Evolutionary conservation across 331 rosid genomes (phyloP).

Genomic region (Cydonia oblonga): DNA sequence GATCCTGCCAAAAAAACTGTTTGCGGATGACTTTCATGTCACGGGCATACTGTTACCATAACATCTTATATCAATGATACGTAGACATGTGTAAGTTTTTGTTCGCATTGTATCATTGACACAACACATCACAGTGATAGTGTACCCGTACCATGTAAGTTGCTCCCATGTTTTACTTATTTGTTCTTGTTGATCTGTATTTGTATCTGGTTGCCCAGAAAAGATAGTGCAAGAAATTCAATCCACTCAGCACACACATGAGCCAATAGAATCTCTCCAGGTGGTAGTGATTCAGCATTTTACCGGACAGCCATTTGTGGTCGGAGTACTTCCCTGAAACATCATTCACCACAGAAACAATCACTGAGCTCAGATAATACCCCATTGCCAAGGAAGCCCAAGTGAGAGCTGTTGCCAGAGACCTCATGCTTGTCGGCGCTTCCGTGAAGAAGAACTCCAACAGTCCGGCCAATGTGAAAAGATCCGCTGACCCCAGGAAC

Average conservation of each 20-base stretch:
- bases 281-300: slow-evolving; percentile 49
- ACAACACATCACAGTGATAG: too few relatives aligned
- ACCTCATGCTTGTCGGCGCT: slow-evolving; percentile 77
- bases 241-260: slow-evolving; percentile 71
- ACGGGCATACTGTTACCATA: background rate
- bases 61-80: too few relatives aligned
- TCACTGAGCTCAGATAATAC: slow-evolving; percentile 72
- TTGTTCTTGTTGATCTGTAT: slow-evolving; percentile 39
- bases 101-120: too few relatives aligned
- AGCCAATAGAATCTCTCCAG: slow-evolving; percentile 88
- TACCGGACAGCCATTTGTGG: slow-evolving; percentile 61
- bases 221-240: slow-evolving; percentile 74
- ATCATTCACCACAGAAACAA: slow-evolving; percentile 59
- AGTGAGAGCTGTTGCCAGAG: slow-evolving; percentile 86
- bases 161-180: slow-evolving; percentile 1
- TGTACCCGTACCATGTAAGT: background rate
- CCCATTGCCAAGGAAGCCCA: slow-evolving; percentile 95
- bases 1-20: background rate
- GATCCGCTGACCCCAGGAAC: slow-evolving; percentile 91
- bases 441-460: slow-evolving; percentile 92
- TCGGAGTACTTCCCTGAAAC: slow-evolving; percentile 27
- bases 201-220: slow-evolving; percentile 67
- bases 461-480: slow-evolving; percentile 83
- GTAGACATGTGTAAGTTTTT: background rate
- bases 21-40: background rate